Base-by-base conservation (phyloP, 169 alveolate genomes). In the Cyclospora cayetanensis region DNA sequence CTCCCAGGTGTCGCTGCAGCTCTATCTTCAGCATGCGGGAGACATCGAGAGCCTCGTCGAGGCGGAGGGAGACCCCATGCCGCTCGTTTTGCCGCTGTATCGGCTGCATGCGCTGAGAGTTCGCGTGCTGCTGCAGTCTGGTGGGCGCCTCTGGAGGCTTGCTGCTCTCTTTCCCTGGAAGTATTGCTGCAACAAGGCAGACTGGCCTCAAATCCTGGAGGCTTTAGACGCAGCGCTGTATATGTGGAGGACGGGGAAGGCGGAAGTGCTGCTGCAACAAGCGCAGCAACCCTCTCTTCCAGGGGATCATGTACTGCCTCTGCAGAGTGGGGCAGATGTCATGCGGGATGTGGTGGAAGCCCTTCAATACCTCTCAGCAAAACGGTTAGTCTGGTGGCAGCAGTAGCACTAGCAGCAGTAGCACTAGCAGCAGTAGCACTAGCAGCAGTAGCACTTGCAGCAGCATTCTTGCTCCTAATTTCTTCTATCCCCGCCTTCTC, bases 81-180 rank as follows among this genome's bases (percentile, higher is more conserved):
- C 92, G 0, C 70, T 87, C 7, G 92, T 77, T 31, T 34, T 70
- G 42, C 92, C 92, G 1, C 86, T 87, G n/a, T 50, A 68, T 35
- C 85, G 80, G 25, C 63, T 87, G 84, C 92, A 87, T 46, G 72
- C 92, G 29, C 83, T 87, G 72, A 31, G 92, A 37, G 70, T 87
- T 41, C 46, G 63, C 65, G 42, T 87, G 52, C 79, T 87, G 41
- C 70, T 87, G 76, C 87, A 46, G 53, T 87, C 92, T 15, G 55
- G 86, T 18, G 92, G 92, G 22, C 53, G 86, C 18, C 76, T 87
- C 46, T 87, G 92, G 92, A 37, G 77, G 5, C 87, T 87, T 22
- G 92, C 92, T 22, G 92, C 92, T 25, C 92, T 87, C 46, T 87
- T 87, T 63, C 92, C 92, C 25, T 87, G 92, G 92, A 66, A 66